Conservation (phyloP, 225 moss, liverwort and hornwort species). For the Physcomitrium patens region DNA sequence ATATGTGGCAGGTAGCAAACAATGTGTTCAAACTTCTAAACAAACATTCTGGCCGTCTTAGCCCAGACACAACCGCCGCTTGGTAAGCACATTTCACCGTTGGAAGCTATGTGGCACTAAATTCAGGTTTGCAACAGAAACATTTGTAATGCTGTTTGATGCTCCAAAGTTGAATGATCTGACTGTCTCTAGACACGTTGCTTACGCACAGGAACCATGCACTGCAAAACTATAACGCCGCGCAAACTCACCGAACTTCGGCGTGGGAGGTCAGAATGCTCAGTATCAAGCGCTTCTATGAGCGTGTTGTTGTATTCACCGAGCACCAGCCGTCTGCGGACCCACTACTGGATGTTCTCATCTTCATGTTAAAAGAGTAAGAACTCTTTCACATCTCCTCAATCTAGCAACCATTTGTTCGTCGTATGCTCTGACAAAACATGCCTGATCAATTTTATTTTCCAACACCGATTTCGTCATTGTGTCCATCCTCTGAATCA, state of each 20-base stretch:
- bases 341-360: conserved; percentile 83
- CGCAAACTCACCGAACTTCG: conserved; percentile 41
- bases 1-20: conserved; percentile 44
- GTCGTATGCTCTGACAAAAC: too few species aligned
- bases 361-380: conserved; percentile 82
- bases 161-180: neutral
- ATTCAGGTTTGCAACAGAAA: neutral
- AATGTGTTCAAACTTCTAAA: conserved; percentile 44
- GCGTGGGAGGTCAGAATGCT: conserved; percentile 57
- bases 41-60: conserved; percentile 34
- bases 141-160: neutral
- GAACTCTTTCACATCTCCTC: neutral
- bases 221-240: conserved; percentile 46
- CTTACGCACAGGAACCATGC: conserved; percentile 60
- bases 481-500: neutral
- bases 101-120: neutral
- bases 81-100: conserved; percentile 36
- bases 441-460: too few species aligned
- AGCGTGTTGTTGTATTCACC: conserved; percentile 76
- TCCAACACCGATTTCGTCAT: neutral
- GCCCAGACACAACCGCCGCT: conserved; percentile 40
- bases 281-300: conserved; percentile 75
- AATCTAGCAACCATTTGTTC: too few species aligned
- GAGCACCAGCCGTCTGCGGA: conserved; percentile 79
- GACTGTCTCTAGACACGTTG: neutral